phyloP scores from a whole-genome alignment of 768 basidiomycete genomes.

The Coprinopsis cinerea region DNA sequence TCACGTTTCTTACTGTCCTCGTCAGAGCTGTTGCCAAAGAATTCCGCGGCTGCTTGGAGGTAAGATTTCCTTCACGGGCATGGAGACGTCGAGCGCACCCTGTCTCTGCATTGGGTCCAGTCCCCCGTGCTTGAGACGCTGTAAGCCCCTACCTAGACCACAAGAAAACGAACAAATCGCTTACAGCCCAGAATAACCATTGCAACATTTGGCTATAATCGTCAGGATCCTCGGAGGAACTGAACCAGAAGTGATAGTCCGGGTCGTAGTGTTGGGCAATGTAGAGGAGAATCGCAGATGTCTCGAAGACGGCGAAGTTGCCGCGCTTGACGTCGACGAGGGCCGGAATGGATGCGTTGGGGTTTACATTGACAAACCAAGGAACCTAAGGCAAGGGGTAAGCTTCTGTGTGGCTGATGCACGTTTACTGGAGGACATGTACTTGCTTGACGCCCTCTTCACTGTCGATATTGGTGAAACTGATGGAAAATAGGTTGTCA shows the following conservation, averaged over 20 bases:
- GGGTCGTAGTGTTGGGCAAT: slow-evolving; percentile 77
- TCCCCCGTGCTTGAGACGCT: slow-evolving; percentile 56
- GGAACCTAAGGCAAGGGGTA: slow-evolving; percentile 52
- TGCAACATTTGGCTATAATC: slow-evolving; percentile 69
- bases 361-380: slow-evolving; percentile 73
- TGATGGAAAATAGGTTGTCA: slow-evolving; percentile 18
- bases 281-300: slow-evolving; percentile 78
- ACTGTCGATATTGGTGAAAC: slow-evolving; percentile 50
- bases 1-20: no score
- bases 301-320: slow-evolving; percentile 68
- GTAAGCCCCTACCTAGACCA: not conserved
- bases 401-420: not conserved
- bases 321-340: slow-evolving; percentile 55
- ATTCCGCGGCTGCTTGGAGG: no score
- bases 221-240: slow-evolving; percentile 44
- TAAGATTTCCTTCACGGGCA: no score
- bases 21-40: no score
- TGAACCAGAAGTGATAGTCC: slow-evolving; percentile 64
- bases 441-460: slow-evolving; percentile 17
- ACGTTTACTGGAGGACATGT: not conserved
- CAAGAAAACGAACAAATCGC: slow-evolving; percentile 2
- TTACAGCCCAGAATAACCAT: slow-evolving; percentile 82
- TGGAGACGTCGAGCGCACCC: no score
- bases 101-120: no score
- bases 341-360: slow-evolving; percentile 67